Base-by-base conservation (phyloP, 2,329 filamentous ascomycete genomes). In the Ophiobolus disseminans region DNA sequence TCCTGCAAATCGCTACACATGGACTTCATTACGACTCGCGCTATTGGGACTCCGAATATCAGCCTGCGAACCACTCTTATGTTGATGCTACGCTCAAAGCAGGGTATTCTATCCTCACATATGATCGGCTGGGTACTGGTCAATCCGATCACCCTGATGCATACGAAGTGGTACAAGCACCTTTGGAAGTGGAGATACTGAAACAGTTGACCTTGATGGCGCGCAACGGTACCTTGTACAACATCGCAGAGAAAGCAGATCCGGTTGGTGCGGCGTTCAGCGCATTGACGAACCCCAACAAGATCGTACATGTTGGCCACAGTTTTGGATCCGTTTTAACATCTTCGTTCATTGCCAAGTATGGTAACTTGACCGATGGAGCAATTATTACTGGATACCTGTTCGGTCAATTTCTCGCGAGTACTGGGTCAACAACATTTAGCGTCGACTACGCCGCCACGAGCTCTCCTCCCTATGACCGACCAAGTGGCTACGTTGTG, bases 91-190 rank as follows among this genome's bases (percentile, higher is more conserved):
- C 66, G 9, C 58, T 74, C 28, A 57, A 52, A 16, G 66, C 65
- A 23, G 74, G 73, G 28, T 76, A 76, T 53, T 63, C 70, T 20
- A 75, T 73, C 14, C 64, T 76, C 11, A 70, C 72, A 6, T 76
- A 74, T 48, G 73, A 76, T 52, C 70, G 40, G n/a, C 26, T 44
- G n/a, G 40, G 40, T 21, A 22, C 26, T 21, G 40, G 40, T 5
- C 20, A 61, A 66, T 21, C 75, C 72, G 2, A 63, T 65, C 13
- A 66, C 70, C 28, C 68, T 73, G 67, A 78, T 38, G 69, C 74
- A 5, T 75, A 75, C 51, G 63, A 65, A 16, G 65, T 73, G 8
- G 69, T 77, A 11, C 75, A 78, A 53, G 58, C 65, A 2, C 63
- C 65, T n/a, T 48, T 75, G 3, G 70, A 78, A 53, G 48, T 75